Evolutionary conservation across 371 early-diverging fungal species (phyloP).

Genomic region (Mortierella sp.): DNA sequence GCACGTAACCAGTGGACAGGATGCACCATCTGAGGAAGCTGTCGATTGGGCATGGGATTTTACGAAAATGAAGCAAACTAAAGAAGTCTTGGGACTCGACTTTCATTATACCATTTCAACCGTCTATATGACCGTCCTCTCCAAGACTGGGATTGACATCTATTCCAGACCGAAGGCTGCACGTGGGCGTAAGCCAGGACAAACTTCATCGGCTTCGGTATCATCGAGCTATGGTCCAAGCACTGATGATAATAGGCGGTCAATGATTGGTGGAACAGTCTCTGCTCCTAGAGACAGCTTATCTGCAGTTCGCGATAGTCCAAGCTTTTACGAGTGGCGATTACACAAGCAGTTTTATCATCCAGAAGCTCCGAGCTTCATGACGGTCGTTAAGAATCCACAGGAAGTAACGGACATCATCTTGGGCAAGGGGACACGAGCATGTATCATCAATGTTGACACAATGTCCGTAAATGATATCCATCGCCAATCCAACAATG

Average conservation of each 20-base stretch:
- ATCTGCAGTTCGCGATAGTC: neutral
- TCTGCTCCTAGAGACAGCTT: neutral
- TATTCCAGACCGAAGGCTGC: constrained; percentile 30
- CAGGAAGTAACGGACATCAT: constrained; percentile 51
- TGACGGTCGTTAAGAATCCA: constrained; percentile 50
- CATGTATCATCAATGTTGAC: constrained; percentile 46
- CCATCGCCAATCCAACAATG: constrained; percentile 28
- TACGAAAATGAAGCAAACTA: constrained; percentile 48
- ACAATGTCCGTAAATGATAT: constrained; percentile 52
- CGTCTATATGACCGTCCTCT: constrained; percentile 51
- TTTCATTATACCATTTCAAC: constrained; percentile 47
- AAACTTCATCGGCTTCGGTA: neutral
- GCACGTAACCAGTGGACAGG: constrained; percentile 22
- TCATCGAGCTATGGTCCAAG: neutral
- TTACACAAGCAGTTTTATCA: constrained; percentile 47
- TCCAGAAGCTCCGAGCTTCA: constrained; percentile 52
- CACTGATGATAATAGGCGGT: constrained; percentile 18
- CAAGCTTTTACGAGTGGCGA: constrained; percentile 34
- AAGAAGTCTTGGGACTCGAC: constrained; percentile 45
- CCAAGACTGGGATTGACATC: constrained; percentile 50
- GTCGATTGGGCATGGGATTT: constrained; percentile 46
- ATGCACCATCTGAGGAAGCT: constrained; percentile 36
- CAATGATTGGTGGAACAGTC: neutral
- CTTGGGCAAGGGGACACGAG: constrained; percentile 41
- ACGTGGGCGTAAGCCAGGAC: constrained; percentile 23